Evolutionary conservation across 495 filamentous ascomycete genomes (phyloP).

Genomic region (Penicillium ochrochloron): DNA sequence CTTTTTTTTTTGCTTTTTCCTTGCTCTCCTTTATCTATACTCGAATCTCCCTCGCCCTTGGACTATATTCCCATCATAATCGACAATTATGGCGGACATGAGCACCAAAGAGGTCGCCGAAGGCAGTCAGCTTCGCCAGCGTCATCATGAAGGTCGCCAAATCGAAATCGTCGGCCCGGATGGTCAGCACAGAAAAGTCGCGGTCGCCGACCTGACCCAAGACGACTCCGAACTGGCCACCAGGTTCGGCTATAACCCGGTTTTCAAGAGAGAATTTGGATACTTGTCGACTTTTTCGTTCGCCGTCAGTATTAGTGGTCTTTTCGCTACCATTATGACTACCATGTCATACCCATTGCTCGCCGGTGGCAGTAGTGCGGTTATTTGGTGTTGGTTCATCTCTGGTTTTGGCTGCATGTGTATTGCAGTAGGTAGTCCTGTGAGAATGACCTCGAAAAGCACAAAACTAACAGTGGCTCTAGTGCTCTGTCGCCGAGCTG

Average conservation of each 20-base stretch:
- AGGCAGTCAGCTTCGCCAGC: conserved; percentile 13
- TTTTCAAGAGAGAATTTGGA: conserved; percentile 68
- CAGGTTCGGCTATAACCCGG: conserved; percentile 37
- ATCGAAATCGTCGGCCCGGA: conserved; percentile 21
- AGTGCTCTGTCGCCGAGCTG: conserved; percentile 56
- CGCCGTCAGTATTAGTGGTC: conserved; percentile 63
- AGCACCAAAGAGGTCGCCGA: not conserved
- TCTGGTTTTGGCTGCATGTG: conserved; percentile 67
- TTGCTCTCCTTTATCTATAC: conserved; percentile 4
- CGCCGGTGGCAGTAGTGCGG: conserved; percentile 62
- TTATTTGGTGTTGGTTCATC: conserved; percentile 69
- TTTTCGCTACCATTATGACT: conserved; percentile 64
- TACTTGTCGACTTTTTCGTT: conserved; percentile 66
- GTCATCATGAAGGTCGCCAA: conserved; percentile 14
- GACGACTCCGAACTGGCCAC: conserved; percentile 26
- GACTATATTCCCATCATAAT: not conserved
- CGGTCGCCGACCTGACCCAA: conserved; percentile 15
- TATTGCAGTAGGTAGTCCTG: conserved; percentile 51
- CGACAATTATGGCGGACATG: conserved; percentile 7
- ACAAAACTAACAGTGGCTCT: not conserved
- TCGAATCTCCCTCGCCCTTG: not conserved
- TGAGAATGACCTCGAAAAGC: not conserved
- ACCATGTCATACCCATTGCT: conserved; percentile 64
- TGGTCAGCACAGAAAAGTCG: conserved; percentile 21
- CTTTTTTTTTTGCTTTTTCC: conserved; percentile 2